A percentile compares a stretch with the other conserved stretches of the same genome.
Conservation (phyloP, 768 basidiomycete genomes). For the Termitomyces sp. region DNA sequence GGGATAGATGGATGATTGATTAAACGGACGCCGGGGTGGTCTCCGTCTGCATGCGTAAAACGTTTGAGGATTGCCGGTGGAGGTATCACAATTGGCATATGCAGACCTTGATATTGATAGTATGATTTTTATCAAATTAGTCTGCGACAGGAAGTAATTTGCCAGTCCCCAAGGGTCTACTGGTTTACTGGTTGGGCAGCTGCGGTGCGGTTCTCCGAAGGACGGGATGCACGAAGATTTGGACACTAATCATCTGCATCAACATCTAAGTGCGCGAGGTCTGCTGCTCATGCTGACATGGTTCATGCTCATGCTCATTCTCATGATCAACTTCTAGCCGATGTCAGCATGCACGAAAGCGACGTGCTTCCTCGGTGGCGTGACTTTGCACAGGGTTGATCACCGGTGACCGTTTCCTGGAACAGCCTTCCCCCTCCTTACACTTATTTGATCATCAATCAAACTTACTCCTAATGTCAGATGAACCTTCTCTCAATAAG, state of each 20-base stretch:
- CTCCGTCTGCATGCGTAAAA: too few species aligned
- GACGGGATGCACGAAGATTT: not conserved
- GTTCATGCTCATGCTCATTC: not conserved
- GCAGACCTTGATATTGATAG: not conserved
- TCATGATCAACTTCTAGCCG: not conserved
- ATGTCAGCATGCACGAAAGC: too few species aligned
- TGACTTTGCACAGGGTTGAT: not conserved
- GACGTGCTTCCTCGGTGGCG: not conserved
- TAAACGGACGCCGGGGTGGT: too few species aligned
- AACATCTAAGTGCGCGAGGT: not conserved
- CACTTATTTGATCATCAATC: not conserved
- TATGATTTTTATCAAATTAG: not conserved
- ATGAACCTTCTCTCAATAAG: not conserved
- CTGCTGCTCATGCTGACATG: too few species aligned
- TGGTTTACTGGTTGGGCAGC: not conserved
- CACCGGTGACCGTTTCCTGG: not conserved
- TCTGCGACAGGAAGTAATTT: not conserved
- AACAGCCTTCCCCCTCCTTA: not conserved
- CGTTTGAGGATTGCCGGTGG: not conserved
- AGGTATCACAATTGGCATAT: not conserved
- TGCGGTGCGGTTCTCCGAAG: not conserved
- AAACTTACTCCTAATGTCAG: not conserved
- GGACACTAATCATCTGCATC: not conserved
- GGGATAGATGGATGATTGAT: not conserved
- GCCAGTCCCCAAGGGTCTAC: not conserved